Percentiles rank a stretch among this genome's conserved stretches.
Evolutionary conservation across 2,329 filamentous ascomycete species (phyloP).

Genomic region (Nothomitra cinnamomea): DNA sequence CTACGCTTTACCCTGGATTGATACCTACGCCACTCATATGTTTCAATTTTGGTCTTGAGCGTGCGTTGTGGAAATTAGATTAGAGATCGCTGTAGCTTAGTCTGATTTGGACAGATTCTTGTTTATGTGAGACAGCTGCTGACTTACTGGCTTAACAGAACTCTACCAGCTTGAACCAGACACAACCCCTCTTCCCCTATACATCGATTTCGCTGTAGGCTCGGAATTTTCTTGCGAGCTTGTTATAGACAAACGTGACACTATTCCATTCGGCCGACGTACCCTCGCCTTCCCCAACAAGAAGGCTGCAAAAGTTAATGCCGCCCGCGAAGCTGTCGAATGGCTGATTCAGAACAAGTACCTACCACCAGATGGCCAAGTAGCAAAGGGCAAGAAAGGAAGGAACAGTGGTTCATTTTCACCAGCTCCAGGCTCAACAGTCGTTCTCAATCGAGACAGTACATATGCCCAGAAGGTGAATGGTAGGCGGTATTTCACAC

Average conservation of each 20-base stretch:
- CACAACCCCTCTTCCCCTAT: conserved; percentile 16
- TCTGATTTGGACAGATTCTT: no score
- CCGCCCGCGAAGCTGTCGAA: conserved; percentile 24
- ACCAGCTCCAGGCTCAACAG: not conserved
- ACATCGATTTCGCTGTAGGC: conserved; percentile 20
- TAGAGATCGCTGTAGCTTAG: no score
- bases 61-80: no score
- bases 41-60: no score
- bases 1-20: no score
- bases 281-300: conserved; percentile 21
- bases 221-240: conserved; percentile 18
- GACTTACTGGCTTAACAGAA: not conserved
- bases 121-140: no score
- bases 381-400: not conserved
- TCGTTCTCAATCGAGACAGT: conserved; percentile 7
- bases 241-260: conserved; percentile 14
- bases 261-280: conserved; percentile 20
- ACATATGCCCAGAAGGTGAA: conserved; percentile 9
- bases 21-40: no score
- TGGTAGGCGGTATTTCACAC: conserved; percentile 7
- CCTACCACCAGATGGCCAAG: conserved; percentile 12
- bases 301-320: conserved; percentile 24
- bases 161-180: not conserved
- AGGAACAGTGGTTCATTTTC: conserved; percentile 7
- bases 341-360: conserved; percentile 22